These are phyloP conservation scores for Streptanthus diversifolius DNA, from an alignment of 345 rosid species.

Conservation along the genomic window DNA sequence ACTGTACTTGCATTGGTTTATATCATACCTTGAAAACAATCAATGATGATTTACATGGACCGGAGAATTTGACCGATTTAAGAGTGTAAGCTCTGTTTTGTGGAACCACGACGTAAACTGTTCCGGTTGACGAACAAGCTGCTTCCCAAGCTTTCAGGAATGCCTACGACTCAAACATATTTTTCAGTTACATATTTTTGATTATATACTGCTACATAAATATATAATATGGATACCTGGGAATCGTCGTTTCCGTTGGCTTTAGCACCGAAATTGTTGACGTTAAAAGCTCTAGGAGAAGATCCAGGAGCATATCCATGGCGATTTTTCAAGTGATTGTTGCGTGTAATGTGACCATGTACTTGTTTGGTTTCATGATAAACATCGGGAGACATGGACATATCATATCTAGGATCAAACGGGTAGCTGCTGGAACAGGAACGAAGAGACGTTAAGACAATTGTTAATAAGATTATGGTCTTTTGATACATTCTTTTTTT, in stretches of 20 bases:
- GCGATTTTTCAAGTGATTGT: neutral
- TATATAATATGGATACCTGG: slow-evolving; percentile 33
- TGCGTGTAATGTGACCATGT: slow-evolving; percentile 20
- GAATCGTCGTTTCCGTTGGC: slow-evolving; percentile 58
- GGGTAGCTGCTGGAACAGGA: slow-evolving; percentile 28
- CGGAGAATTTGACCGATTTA: slow-evolving; percentile 64
- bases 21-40: slow-evolving; percentile 54
- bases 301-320: slow-evolving; percentile 26
- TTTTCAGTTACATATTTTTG: neutral
- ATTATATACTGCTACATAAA: neutral
- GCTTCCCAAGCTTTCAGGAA: slow-evolving; percentile 55
- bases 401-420: slow-evolving; percentile 19
- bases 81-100: slow-evolving; percentile 47
- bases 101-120: slow-evolving; percentile 49
- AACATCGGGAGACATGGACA: slow-evolving; percentile 12
- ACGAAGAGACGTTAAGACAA: slow-evolving; percentile 17
- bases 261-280: slow-evolving; percentile 53
- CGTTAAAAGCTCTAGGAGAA: slow-evolving; percentile 39
- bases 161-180: slow-evolving; percentile 39
- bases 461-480: slow-evolving; percentile 7
- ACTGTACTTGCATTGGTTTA: neutral
- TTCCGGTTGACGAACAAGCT: slow-evolving; percentile 56
- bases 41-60: slow-evolving; percentile 67
- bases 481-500: slow-evolving; percentile 17
- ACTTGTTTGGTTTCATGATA: slow-evolving; percentile 15